phyloP scores from a whole-genome alignment of 1,284 basidiomycete genomes.

The Boletus sp. region DNA sequence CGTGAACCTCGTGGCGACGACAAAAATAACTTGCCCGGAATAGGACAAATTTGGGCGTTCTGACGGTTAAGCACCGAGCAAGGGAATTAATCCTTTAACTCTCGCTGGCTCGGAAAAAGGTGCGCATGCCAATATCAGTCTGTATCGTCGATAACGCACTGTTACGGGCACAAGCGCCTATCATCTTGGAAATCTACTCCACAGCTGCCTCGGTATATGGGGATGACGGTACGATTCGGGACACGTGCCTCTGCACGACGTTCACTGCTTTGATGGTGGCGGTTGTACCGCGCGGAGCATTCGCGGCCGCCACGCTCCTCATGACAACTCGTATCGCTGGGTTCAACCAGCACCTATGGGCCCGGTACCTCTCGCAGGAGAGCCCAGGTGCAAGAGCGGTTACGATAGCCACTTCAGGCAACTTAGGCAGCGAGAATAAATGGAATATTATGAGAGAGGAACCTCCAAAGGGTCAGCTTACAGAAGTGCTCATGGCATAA shows the following conservation, averaged over 20 bases:
- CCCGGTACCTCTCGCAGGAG: not conserved
- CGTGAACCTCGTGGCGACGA: not conserved
- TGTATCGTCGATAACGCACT: not conserved
- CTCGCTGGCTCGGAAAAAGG: not conserved
- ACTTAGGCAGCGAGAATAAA: not conserved
- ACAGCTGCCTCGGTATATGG: not conserved
- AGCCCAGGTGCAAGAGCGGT: no score
- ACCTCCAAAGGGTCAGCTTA: not conserved
- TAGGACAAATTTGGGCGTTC: not conserved
- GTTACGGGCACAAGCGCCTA: not conserved
- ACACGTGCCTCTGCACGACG: not conserved
- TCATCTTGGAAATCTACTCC: not conserved
- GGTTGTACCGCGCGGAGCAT: not conserved
- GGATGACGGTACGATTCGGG: not conserved
- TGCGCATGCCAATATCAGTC: not conserved
- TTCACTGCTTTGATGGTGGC: not conserved
- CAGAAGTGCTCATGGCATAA: no score
- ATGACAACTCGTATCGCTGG: not conserved
- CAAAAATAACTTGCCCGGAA: not conserved
- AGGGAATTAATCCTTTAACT: not conserved
- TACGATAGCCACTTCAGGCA: no score
- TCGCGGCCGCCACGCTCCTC: not conserved
- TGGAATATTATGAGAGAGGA: not conserved
- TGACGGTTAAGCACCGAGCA: not conserved
- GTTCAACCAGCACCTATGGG: not conserved